These are phyloP conservation scores for Brasilioporus rufonigricans DNA, from an alignment of 768 basidiomycete genomes.

Conservation along the genomic window DNA sequence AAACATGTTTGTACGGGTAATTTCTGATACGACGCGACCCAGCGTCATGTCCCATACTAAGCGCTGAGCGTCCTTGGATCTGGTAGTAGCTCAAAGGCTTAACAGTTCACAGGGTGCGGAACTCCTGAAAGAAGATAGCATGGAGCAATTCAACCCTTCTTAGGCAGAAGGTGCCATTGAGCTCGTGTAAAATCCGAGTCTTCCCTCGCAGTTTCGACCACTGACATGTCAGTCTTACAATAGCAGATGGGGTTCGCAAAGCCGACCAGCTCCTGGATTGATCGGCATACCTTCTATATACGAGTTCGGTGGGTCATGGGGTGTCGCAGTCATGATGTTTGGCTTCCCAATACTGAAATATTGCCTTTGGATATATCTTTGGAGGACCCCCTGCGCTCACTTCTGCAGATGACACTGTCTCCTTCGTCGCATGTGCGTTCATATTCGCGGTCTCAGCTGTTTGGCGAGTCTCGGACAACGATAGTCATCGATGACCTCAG, in stretches of 20 bases:
- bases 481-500: slow-evolving; percentile 37
- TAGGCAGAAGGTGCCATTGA: not conserved
- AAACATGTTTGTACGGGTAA: not conserved
- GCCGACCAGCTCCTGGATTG: slow-evolving; percentile 71
- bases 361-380: slow-evolving; percentile 94
- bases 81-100: too few species aligned
- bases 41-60: too few species aligned
- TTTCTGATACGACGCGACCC: not conserved
- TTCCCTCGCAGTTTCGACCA: not conserved
- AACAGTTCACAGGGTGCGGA: not conserved
- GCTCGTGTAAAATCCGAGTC: not conserved
- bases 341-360: slow-evolving; percentile 97
- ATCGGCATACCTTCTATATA: slow-evolving; percentile 58
- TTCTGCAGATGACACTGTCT: slow-evolving; percentile 66
- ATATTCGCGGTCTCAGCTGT: slow-evolving; percentile 50
- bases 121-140: not conserved
- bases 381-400: slow-evolving; percentile 72
- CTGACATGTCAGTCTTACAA: slow-evolving; percentile 28
- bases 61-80: not conserved
- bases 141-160: not conserved
- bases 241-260: slow-evolving; percentile 66
- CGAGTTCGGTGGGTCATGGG: slow-evolving; percentile 95
- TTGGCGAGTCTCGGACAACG: not conserved
- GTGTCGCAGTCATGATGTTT: slow-evolving; percentile 89
- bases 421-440: slow-evolving; percentile 78